Conservation (phyloP, 108 stramenopile genomes). For the Cyclotella atomus region DNA sequence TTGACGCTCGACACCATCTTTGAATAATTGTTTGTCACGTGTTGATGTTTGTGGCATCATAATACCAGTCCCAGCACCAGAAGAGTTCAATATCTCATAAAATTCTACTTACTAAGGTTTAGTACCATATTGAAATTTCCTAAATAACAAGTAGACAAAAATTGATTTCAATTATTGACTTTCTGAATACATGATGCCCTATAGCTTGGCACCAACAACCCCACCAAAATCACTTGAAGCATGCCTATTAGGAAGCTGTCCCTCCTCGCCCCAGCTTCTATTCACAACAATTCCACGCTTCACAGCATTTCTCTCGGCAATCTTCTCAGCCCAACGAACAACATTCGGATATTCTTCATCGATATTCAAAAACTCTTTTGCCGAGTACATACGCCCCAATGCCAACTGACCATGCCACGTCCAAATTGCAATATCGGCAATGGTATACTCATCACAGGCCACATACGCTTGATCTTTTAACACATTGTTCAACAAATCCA, state of each 20-base stretch:
- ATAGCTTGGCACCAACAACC: neutral
- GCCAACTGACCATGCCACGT: conserved; percentile 73
- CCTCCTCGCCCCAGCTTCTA: conserved; percentile 35
- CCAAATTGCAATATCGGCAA: conserved; percentile 85
- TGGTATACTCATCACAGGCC: conserved; percentile 75
- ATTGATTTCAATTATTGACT: no score
- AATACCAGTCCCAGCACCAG: no score
- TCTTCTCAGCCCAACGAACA: conserved; percentile 51
- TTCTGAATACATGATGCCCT: no score
- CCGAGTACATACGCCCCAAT: conserved; percentile 32
- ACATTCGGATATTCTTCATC: conserved; percentile 58
- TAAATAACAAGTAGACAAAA: no score
- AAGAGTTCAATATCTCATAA: no score
- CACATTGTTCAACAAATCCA: conserved; percentile 83
- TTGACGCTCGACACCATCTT: no score
- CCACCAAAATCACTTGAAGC: conserved; percentile 42
- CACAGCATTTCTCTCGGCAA: conserved; percentile 56
- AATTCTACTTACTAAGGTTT: no score
- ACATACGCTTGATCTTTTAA: conserved; percentile 58
- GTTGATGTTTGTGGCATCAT: no score
- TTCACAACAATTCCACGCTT: conserved; percentile 58
- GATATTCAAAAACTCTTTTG: conserved; percentile 55
- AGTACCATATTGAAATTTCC: no score
- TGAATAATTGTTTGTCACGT: no score
- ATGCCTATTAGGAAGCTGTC: conserved; percentile 42